Evolutionary conservation across 352 stramenopile genomes (phyloP).

Genomic region (Globisporangium heterothallicum): DNA sequence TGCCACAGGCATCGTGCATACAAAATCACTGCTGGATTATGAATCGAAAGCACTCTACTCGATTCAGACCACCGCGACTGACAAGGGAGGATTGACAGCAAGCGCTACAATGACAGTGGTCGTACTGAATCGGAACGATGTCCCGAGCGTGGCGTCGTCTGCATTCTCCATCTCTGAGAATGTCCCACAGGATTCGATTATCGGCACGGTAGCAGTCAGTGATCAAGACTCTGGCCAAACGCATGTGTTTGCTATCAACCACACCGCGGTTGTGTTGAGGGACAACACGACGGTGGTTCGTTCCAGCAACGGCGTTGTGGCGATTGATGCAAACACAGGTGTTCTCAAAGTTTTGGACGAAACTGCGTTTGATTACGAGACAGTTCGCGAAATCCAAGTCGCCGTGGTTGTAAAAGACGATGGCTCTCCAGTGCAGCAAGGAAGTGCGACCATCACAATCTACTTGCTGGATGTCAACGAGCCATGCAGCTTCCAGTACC

Average conservation of each 20-base stretch:
- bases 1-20: not conserved
- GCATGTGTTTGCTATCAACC: constrained; percentile 1
- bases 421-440: not conserved
- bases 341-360: not conserved
- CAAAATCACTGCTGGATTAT: constrained; percentile 1
- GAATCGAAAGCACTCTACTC: constrained; percentile 1
- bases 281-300: constrained; percentile 1
- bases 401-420: constrained; percentile 1
- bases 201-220: not conserved
- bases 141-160: not conserved
- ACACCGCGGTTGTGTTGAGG: not conserved
- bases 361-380: constrained; percentile 3
- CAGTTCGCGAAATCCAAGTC: constrained; percentile 2
- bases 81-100: not conserved
- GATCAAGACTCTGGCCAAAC: constrained; percentile 8
- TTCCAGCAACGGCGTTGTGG: not conserved
- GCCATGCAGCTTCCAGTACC: not conserved
- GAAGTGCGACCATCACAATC: not conserved
- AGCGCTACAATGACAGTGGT: not conserved
- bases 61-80: not conserved
- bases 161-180: constrained; percentile 3
- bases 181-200: not conserved
- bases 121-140: constrained; percentile 9
- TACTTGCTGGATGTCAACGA: constrained; percentile 4
- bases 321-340: not conserved